phyloP scores from a whole-genome alignment of 768 basidiomycete genomes.

The Boletus reticuloceps region DNA sequence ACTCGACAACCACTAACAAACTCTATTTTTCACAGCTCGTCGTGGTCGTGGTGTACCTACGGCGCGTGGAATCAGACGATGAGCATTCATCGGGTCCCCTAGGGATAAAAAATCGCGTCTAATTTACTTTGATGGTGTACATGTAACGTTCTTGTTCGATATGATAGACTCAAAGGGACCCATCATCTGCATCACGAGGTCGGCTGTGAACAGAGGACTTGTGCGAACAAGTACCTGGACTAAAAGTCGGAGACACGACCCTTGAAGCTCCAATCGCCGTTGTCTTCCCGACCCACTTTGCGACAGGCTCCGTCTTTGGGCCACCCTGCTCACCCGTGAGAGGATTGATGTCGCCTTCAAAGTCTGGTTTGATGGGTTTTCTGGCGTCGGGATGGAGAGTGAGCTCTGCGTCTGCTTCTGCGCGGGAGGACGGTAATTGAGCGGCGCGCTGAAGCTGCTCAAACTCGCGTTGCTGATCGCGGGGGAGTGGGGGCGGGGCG shows the following conservation, averaged over 20 bases:
- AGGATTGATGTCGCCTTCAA: constrained; percentile 81
- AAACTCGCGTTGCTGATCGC: constrained; percentile 78
- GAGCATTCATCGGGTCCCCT: constrained; percentile 21
- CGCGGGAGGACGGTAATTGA: constrained; percentile 33
- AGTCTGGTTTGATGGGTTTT: constrained; percentile 57
- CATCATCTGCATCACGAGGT: too few species aligned
- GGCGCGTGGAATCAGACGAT: constrained; percentile 79
- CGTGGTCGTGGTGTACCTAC: constrained; percentile 83
- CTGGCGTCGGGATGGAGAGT: constrained; percentile 71
- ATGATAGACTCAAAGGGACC: neutral
- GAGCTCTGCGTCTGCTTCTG: constrained; percentile 41
- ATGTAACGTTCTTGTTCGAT: constrained; percentile 15
- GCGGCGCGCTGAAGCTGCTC: constrained; percentile 75
- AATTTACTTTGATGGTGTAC: constrained; percentile 9
- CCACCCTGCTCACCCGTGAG: constrained; percentile 82
- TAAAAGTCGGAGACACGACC: constrained; percentile 87
- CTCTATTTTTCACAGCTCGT: constrained; percentile 52
- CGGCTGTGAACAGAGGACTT: too few species aligned
- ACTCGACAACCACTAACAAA: constrained; percentile 11
- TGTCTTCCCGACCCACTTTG: constrained; percentile 48
- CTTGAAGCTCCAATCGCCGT: constrained; percentile 89
- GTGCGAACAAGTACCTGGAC: constrained; percentile 4
- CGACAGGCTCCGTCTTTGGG: constrained; percentile 82
- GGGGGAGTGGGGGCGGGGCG: constrained; percentile 72
- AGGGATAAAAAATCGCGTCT: constrained; percentile 1